Conservation (phyloP, 2,329 filamentous ascomycete species). For the Fusarium bactridioides region DNA sequence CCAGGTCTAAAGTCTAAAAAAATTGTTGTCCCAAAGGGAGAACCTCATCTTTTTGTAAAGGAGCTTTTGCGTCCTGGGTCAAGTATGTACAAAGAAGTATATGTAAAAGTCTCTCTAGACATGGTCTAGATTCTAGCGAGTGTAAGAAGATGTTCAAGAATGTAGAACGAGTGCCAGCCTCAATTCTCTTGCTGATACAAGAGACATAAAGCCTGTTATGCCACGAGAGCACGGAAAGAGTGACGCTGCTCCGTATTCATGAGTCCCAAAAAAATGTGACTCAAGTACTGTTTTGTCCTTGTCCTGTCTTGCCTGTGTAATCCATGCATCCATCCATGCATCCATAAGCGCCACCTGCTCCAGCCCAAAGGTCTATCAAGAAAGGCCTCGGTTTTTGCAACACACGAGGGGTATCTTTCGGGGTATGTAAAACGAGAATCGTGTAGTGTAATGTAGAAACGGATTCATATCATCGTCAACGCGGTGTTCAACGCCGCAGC, state of each 20-base stretch:
- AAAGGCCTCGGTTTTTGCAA: conserved; percentile 35
- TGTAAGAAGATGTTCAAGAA: conserved; percentile 38
- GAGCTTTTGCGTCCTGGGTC: conserved; percentile 2
- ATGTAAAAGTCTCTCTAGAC: conserved; percentile 29
- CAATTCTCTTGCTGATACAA: conserved; percentile 35
- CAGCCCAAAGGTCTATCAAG: conserved; percentile 40
- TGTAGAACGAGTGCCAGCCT: conserved; percentile 43
- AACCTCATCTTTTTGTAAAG: conserved; percentile 15
- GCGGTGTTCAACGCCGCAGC: conserved; percentile 41
- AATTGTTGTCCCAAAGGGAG: conserved; percentile 4
- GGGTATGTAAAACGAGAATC: conserved; percentile 37
- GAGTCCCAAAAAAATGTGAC: background rate
- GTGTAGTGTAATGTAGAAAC: conserved; percentile 27
- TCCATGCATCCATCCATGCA: conserved; percentile 28
- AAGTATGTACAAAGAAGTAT: conserved; percentile 42
- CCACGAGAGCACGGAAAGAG: conserved; percentile 22
- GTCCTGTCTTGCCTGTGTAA: conserved; percentile 31
- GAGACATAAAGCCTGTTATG: conserved; percentile 41
- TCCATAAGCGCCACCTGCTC: conserved; percentile 40
- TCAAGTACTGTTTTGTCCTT: conserved; percentile 19
- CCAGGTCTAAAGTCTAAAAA: conserved; percentile 22
- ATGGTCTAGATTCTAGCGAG: conserved; percentile 31
- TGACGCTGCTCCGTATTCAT: conserved; percentile 13
- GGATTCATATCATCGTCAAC: conserved; percentile 39
- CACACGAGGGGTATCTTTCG: conserved; percentile 43